Evolutionary conservation across 345 rosid genomes (phyloP).

Genomic region (Arabis hirsuta): DNA sequence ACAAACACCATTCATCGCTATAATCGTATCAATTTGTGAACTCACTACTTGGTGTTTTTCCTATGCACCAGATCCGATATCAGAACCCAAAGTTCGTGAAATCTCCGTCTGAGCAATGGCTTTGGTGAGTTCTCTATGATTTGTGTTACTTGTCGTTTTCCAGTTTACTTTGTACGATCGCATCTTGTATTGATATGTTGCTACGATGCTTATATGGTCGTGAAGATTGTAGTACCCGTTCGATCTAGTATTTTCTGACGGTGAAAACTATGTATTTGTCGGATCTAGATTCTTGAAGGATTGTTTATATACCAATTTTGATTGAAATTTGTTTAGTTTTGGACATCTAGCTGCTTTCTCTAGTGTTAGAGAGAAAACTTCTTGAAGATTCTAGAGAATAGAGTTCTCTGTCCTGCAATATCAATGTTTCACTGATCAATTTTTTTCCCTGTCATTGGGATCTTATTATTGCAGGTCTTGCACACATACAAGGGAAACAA

Average conservation of each 20-base stretch:
- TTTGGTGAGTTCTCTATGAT: constrained; percentile 56
- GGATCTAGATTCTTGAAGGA: neutral
- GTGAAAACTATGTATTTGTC: neutral
- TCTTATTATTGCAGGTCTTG: constrained; percentile 52
- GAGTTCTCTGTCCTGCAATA: neutral
- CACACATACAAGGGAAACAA: constrained; percentile 64
- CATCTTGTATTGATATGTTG: constrained; percentile 4
- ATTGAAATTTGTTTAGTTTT: neutral
- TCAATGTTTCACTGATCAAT: constrained; percentile 1
- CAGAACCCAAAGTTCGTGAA: constrained; percentile 43
- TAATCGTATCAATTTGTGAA: neutral
- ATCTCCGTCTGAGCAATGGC: constrained; percentile 61
- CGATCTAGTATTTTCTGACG: neutral
- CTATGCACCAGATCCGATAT: constrained; percentile 57
- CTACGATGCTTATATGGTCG: neutral
- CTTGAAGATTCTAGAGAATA: no score
- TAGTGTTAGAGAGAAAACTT: neutral
- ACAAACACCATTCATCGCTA: neutral
- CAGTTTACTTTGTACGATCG: constrained; percentile 12
- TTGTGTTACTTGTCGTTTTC: neutral
- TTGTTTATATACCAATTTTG: neutral
- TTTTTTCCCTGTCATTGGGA: neutral
- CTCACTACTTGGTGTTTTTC: constrained; percentile 19
- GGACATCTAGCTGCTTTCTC: neutral
- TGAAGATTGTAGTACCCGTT: neutral